Evolutionary conservation across 2,329 filamentous ascomycete species (phyloP), one percentile per base, ranked within the genome.

Genomic region (Cercospora zeae-maydis): DNA sequence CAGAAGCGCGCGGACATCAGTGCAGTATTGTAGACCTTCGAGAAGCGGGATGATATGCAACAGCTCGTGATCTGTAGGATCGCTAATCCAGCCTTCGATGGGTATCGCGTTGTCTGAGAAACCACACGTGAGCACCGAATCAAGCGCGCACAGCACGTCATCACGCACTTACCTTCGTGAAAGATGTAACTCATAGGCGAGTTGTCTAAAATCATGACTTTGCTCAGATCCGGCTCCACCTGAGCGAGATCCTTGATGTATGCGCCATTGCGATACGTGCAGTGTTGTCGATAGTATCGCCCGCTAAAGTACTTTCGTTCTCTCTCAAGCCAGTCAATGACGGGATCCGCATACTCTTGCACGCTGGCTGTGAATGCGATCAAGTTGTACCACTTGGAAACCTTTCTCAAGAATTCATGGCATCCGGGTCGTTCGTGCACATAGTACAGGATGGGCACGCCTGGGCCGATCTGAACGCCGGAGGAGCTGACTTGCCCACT

Each of bases 201-300:
- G 75, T 99, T 99, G 80, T 99, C 95, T 77, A 99, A 82, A 75
- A 99, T 99, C 90, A 98, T 96, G 64, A 99, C 95, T 78, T 92
- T 96, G 79, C 93, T 97, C 73, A 99, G 81, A 76, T 99, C 95
- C 16, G 95, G 93, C 82, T 99, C 95, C 45, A 99, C 92, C 61
- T 92, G 91, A 75, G 92, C 95, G 61, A 99, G 82, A 78, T 99
- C 95, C 78, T 99, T 99, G 82, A 99, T 98, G 75, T 97, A 99
- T 33, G 93, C 93, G 55, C 93, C 93, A 71, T 97, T 95, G 59
- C 95, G 86, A 74, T 92, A 92, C 21, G 95, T 98, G 81, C 95
- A 99, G 78, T 99, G 93, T 76, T 99, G 95, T 60, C 95, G 86
- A 78, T 99, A 99, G 79, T 95, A 98, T 69, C 95, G 84, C 42